Percentiles rank a stretch among this genome's conserved stretches.
These are phyloP conservation scores for Rhodomyrtus psidioides DNA, from an alignment of 441 rosid genomes.

Conservation along the genomic window DNA sequence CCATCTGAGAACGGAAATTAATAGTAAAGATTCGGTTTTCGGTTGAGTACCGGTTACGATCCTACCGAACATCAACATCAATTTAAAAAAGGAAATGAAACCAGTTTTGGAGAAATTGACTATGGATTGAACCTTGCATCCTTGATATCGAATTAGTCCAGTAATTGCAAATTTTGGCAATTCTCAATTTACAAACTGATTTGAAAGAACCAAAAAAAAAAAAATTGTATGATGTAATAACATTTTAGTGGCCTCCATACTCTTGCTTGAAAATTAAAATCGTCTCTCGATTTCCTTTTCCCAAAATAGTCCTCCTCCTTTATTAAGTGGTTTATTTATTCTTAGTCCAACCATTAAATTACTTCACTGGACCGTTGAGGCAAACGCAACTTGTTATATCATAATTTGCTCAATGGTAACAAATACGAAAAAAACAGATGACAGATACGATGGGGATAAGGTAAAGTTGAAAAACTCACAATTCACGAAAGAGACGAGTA, in stretches of 20 bases:
- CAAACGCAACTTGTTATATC: background rate
- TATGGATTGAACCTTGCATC: too few relatives aligned
- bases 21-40: too few relatives aligned
- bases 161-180: background rate
- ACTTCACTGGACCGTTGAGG: background rate
- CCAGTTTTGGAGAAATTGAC: too few relatives aligned
- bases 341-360: background rate
- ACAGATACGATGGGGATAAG: background rate
- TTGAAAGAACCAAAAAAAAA: background rate
- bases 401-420: background rate
- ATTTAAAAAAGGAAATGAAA: too few relatives aligned
- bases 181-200: background rate
- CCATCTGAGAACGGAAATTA: too few relatives aligned
- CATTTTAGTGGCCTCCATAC: background rate
- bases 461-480: too few relatives aligned
- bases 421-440: background rate
- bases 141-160: too few relatives aligned
- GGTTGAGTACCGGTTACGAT: too few relatives aligned
- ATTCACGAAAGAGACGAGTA: too few relatives aligned
- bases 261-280: background rate
- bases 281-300: background rate
- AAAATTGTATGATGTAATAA: background rate
- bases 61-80: too few relatives aligned
- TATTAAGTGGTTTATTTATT: background rate
- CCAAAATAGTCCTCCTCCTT: background rate